Conservation (phyloP, 345 rosid species). For the Hypericum perforatum region DNA sequence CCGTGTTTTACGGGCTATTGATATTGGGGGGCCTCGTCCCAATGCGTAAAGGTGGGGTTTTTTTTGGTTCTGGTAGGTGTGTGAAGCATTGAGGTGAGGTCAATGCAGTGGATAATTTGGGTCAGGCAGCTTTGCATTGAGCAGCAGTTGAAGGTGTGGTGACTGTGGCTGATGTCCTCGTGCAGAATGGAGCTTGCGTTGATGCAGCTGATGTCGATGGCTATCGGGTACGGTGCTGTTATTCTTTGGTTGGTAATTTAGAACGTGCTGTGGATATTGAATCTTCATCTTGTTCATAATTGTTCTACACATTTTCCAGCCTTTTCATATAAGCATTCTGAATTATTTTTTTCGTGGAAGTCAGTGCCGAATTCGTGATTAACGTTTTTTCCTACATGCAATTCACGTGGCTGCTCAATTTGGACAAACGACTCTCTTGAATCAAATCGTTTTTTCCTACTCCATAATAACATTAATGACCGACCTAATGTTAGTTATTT, state of each 20-base stretch:
- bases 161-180: constrained; percentile 53
- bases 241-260: not conserved
- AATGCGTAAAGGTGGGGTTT: too few relatives aligned
- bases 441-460: constrained; percentile 65
- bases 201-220: constrained; percentile 73
- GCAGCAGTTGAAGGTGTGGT: constrained; percentile 76
- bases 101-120: constrained; percentile 46
- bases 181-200: constrained; percentile 63
- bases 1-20: not conserved
- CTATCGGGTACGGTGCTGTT: constrained; percentile 38
- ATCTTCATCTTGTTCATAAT: too few relatives aligned
- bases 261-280: too few relatives aligned
- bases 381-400: constrained; percentile 41
- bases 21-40: too few relatives aligned
- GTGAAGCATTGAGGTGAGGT: constrained; percentile 75
- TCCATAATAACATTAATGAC: too few relatives aligned
- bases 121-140: constrained; percentile 86
- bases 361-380: too few relatives aligned
- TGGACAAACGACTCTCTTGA: too few relatives aligned
- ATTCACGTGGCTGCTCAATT: constrained; percentile 95
- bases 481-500: too few relatives aligned
- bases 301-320: too few relatives aligned
- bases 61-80: constrained; percentile 6
- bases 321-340: too few relatives aligned
- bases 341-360: too few relatives aligned